A percentile compares a stretch with the other conserved stretches of the same genome.
Evolutionary conservation across 768 basidiomycete genomes (phyloP).

Genomic region (Kwoniella botswanensis): DNA sequence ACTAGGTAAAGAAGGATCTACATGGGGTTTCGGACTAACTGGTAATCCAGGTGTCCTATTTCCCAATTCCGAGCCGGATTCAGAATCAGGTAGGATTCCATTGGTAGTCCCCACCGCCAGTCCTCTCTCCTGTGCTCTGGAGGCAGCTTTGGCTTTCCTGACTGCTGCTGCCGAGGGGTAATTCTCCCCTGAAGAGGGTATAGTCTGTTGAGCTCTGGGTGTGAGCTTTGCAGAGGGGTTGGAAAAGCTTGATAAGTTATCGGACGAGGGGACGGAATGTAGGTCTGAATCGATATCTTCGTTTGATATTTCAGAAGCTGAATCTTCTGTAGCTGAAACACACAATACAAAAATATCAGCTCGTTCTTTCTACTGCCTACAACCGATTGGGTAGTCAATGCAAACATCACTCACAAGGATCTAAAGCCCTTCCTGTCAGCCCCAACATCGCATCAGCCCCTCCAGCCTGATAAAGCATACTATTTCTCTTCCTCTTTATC

Average conservation of each 20-base stretch:
- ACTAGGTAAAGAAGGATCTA: neutral
- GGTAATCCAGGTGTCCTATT: conserved; percentile 14
- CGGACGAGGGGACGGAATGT: conserved; percentile 15
- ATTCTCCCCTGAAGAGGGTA: neutral
- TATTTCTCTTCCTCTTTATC: conserved; percentile 48
- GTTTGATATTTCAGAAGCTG: conserved; percentile 25
- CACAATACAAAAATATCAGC: neutral
- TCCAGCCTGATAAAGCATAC: conserved; percentile 50
- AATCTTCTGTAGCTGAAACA: conserved; percentile 25
- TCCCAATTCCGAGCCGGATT: neutral
- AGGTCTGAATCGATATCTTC: conserved; percentile 27
- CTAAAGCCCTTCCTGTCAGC: conserved; percentile 42
- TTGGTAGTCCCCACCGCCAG: conserved; percentile 15
- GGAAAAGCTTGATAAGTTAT: conserved; percentile 3
- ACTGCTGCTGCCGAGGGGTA: conserved; percentile 22
- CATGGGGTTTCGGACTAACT: conserved; percentile 20
- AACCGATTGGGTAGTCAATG: neutral
- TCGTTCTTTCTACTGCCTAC: neutral
- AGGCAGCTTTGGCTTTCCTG: conserved; percentile 23
- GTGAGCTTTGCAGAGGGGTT: conserved; percentile 2
- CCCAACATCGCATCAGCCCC: conserved; percentile 49
- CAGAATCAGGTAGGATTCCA: neutral
- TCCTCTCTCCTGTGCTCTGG: conserved; percentile 9
- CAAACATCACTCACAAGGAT: conserved; percentile 37
- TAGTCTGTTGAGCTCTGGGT: neutral